A percentile compares a stretch with the other conserved stretches of the same genome.
These are phyloP conservation scores for Pseudopithomyces chartarum DNA, from an alignment of 2,329 filamentous ascomycete species.

Conservation along the genomic window DNA sequence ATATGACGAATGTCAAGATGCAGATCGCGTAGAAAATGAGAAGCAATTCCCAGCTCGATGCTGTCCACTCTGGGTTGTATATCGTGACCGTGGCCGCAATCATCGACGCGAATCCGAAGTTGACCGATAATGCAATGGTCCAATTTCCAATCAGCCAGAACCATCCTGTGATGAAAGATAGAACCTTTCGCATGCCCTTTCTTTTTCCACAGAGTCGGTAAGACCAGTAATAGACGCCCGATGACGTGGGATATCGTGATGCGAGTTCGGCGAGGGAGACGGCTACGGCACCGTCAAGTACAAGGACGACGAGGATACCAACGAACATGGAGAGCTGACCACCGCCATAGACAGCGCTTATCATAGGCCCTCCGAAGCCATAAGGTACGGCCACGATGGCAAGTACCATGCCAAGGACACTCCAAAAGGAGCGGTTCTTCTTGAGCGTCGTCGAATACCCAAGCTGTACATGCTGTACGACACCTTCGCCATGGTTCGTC, in stretches of 20 bases:
- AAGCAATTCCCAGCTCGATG: constrained; percentile 65
- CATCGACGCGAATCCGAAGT: constrained; percentile 12
- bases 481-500: background rate
- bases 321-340: constrained; percentile 6
- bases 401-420: constrained; percentile 1
- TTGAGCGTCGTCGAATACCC: constrained; percentile 2
- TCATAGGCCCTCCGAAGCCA: constrained; percentile 1
- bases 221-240: constrained; percentile 16
- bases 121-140: constrained; percentile 15
- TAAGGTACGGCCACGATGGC: constrained; percentile 3
- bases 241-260: constrained; percentile 15
- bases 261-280: constrained; percentile 14
- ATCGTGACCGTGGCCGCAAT: constrained; percentile 8
- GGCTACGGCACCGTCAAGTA: constrained; percentile 10
- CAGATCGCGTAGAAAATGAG: constrained; percentile 74
- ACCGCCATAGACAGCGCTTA: constrained; percentile 3
- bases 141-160: constrained; percentile 17
- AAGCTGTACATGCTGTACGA: constrained; percentile 2
- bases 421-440: constrained; percentile 3
- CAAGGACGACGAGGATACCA: constrained; percentile 4
- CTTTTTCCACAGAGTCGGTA: constrained; percentile 8
- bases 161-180: constrained; percentile 13
- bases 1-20: constrained; percentile 67
- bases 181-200: constrained; percentile 6
- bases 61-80: constrained; percentile 3